Conservation (phyloP, 257 asterid species). For the Ilex asprella region DNA sequence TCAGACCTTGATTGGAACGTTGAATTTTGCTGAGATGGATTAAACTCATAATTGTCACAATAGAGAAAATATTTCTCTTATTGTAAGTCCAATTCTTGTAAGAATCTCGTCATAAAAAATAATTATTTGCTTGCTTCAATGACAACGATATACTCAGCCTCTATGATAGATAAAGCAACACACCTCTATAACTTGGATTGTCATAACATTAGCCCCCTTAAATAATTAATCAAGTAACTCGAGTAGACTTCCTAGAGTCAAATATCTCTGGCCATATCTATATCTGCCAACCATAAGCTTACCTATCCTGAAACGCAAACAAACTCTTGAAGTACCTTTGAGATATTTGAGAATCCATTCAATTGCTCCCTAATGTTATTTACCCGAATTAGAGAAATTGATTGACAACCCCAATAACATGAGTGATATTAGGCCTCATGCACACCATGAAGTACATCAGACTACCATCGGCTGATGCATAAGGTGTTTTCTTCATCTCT, state of each 20-base stretch:
- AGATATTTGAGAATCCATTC: not conserved
- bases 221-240: no score
- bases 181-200: not conserved
- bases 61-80: no score
- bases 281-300: not conserved
- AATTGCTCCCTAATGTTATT: no score
- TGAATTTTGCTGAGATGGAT: not conserved
- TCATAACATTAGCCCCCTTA: not conserved
- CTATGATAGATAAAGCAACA: not conserved
- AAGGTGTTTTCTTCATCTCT: not conserved
- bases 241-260: not conserved
- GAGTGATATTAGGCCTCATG: not conserved
- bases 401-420: not conserved
- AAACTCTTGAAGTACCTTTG: not conserved
- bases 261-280: not conserved
- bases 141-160: no score
- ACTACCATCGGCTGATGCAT: not conserved
- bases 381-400: not conserved
- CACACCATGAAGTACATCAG: not conserved
- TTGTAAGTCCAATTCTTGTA: no score
- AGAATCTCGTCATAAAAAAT: no score
- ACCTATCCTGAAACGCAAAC: not conserved
- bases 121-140: no score
- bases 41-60: no score
- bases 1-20: not conserved